phyloP scores from a whole-genome alignment of 2,329 filamentous ascomycete genomes.

The Xylariaceae sp. region DNA sequence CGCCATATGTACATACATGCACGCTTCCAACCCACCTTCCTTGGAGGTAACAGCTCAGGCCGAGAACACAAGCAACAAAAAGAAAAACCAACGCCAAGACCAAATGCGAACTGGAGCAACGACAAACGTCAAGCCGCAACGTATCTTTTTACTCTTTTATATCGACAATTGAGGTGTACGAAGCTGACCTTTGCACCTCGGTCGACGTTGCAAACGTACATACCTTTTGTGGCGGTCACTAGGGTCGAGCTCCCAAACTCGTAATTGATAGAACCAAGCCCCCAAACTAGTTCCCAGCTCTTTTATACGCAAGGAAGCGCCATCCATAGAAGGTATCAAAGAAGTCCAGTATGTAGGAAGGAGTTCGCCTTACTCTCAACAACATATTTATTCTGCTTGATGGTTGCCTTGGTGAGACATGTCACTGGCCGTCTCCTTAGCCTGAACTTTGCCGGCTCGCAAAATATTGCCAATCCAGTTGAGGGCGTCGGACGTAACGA shows the following conservation, averaged over 20 bases:
- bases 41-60: neutral
- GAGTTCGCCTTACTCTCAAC: neutral
- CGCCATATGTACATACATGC: conserved; percentile 24
- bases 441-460: conserved; percentile 67
- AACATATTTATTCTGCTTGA: neutral
- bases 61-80: neutral
- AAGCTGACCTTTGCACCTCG: neutral
- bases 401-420: conserved; percentile 41
- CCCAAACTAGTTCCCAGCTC: too few species aligned
- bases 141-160: neutral
- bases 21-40: conserved; percentile 7
- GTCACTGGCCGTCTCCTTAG: conserved; percentile 62
- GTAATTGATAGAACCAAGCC: neutral
- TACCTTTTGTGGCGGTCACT: neutral
- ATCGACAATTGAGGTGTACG: neutral
- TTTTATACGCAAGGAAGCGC: too few species aligned
- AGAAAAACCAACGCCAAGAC: conserved; percentile 13
- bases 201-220: neutral
- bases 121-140: conserved; percentile 6
- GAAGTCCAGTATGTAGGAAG: too few species aligned
- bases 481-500: conserved; percentile 70
- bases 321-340: neutral
- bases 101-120: conserved; percentile 12
- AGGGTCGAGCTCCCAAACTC: neutral
- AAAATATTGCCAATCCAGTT: conserved; percentile 66